Evolutionary conservation across 345 rosid species (phyloP).

Genomic region (Pistacia integerrima): DNA sequence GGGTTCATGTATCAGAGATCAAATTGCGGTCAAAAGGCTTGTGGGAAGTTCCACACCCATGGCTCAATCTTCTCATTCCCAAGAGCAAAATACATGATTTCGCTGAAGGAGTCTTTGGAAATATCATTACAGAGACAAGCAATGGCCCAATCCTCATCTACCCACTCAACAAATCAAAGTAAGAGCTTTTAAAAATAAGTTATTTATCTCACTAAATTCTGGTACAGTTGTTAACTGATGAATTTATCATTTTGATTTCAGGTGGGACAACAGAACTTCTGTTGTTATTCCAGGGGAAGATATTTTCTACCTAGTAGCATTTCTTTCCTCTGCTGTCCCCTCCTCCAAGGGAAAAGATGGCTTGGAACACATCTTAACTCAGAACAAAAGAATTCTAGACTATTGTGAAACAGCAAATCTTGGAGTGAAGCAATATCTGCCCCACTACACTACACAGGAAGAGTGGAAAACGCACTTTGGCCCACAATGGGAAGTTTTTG

Average conservation of each 20-base stretch:
- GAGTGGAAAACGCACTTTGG: slow-evolving; percentile 92
- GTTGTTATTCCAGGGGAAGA: slow-evolving; percentile 84
- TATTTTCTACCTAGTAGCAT: slow-evolving; percentile 87
- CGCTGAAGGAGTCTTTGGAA: slow-evolving; percentile 77
- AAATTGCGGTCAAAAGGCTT: slow-evolving; percentile 81
- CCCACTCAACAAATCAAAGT: slow-evolving; percentile 93
- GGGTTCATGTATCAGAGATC: slow-evolving; percentile 87
- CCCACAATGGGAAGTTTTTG: slow-evolving; percentile 66
- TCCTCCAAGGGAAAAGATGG: slow-evolving; percentile 72
- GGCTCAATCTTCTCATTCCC: slow-evolving; percentile 97
- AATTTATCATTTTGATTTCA: slow-evolving; percentile 34
- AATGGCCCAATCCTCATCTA: slow-evolving; percentile 92
- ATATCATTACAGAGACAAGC: slow-evolving; percentile 77
- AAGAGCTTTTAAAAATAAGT: slow-evolving; percentile 26
- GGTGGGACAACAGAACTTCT: slow-evolving; percentile 99
- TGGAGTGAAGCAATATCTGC: slow-evolving; percentile 86
- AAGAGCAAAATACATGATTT: slow-evolving; percentile 63
- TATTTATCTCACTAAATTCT: slow-evolving; percentile 10
- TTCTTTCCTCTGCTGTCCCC: slow-evolving; percentile 84
- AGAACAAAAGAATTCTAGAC: slow-evolving; percentile 67
- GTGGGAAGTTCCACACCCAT: slow-evolving; percentile 98
- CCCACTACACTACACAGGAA: slow-evolving; percentile 72
- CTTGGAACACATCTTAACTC: slow-evolving; percentile 63
- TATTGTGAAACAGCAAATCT: slow-evolving; percentile 58
- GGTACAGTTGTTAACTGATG: slow-evolving; percentile 18